Evolutionary conservation across 148 eudicot species (phyloP).

Genomic region (Rhododendron ovatum): DNA sequence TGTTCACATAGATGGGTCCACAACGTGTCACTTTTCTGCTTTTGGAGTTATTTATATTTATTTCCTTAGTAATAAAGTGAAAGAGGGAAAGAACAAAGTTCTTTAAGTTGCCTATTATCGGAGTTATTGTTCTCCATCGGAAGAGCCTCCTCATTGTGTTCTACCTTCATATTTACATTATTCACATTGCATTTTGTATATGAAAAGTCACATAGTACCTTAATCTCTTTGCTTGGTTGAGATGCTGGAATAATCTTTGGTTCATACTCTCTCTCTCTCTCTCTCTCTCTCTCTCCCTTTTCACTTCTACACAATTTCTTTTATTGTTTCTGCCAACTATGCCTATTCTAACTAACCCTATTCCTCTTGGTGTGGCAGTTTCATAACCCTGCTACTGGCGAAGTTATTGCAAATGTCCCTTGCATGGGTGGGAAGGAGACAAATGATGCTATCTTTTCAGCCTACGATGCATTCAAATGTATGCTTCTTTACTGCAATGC

Average conservation of each 20-base stretch:
- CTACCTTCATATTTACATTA: background rate
- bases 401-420: constrained; percentile 67
- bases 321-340: background rate
- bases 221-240: background rate
- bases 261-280: background rate
- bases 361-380: constrained; percentile 46
- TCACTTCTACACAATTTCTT: background rate
- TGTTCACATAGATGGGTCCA: background rate
- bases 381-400: constrained; percentile 85
- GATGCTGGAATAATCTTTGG: background rate
- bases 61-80: background rate
- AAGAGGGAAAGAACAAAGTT: background rate
- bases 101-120: background rate
- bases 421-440: constrained; percentile 88
- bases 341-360: background rate
- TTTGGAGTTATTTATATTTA: background rate
- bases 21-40: background rate
- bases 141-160: background rate
- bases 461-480: constrained; percentile 68
- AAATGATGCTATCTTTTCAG: constrained; percentile 86
- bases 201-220: background rate
- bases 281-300: background rate
- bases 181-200: background rate
- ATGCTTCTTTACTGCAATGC: constrained; percentile 19
- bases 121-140: background rate